Percentiles rank a stretch among this genome's conserved stretches.
These are phyloP conservation scores for Nymphaea colorata DNA, from an alignment of 164 flowering plant genomes.

Conservation along the genomic window DNA sequence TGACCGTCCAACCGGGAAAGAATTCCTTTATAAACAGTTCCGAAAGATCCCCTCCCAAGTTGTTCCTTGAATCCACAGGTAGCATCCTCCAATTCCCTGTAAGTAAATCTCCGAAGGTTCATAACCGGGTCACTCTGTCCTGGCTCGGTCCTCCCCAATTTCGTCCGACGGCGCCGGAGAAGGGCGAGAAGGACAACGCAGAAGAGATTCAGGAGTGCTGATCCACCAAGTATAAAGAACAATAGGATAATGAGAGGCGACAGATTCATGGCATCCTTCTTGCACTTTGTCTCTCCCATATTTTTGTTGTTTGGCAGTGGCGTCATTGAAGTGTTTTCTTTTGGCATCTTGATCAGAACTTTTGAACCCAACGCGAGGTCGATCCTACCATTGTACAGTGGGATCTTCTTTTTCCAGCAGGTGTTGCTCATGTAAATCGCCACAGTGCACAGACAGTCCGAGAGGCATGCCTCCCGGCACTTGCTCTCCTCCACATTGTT, in stretches of 20 bases:
- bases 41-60: slow-evolving; percentile 9
- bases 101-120: slow-evolving; percentile 8
- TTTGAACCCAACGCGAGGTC: not conserved
- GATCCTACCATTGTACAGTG: slow-evolving; percentile 8
- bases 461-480: slow-evolving; percentile 9
- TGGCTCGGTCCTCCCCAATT: not conserved
- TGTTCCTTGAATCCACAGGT: slow-evolving; percentile 11
- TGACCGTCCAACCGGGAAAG: not conserved
- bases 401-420: slow-evolving; percentile 16
- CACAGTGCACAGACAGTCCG: slow-evolving; percentile 14
- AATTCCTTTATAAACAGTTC: slow-evolving; percentile 11
- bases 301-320: not conserved
- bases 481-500: not conserved
- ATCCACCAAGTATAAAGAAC: not conserved
- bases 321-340: not conserved
- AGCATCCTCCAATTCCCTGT: slow-evolving; percentile 13
- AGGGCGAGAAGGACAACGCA: slow-evolving; percentile 2
- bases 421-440: slow-evolving; percentile 1
- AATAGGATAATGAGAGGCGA: not conserved
- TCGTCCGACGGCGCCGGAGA: not conserved
- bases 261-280: not conserved
- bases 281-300: not conserved
- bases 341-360: slow-evolving; percentile 11
- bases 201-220: not conserved
- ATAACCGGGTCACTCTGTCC: not conserved